Base-by-base conservation (phyloP, 1,284 basidiomycete genomes). In the Agaricales sp. region DNA sequence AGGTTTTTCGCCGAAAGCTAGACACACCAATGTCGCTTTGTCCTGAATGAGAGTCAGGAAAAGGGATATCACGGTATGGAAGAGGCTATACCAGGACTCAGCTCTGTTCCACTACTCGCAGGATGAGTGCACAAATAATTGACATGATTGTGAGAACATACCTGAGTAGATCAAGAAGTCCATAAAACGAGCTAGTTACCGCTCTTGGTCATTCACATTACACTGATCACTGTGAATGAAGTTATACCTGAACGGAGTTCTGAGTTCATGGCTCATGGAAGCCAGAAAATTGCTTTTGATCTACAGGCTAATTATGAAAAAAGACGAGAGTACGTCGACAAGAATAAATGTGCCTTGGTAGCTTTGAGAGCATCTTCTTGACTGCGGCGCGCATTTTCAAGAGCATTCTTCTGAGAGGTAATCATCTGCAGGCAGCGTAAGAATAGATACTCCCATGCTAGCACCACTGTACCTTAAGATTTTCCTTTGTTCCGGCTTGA, bases 261-360 rank as follows among this genome's bases (percentile, higher is more conserved):
- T 68, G 49, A 85, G 63, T 59, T 85, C 82, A 53, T 84, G 82
- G 54, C 78, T 82, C 82, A 85, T 85, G 4, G 80, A 83, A 4
- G 82, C 82, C 52, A 85, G 61, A 57, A 85, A 85, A 55, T 83
- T 83, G 57, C 80, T 82, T 62, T 84, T 84, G 59, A 80, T 82
- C 78, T 82, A 55, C 3, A 46, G 24, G 41, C 43, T 23, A 37
- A 25, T 3, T 30, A 12, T n/a, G 47, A 35, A 12, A n/a, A 21
- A 48, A 13, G 14, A 48, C 14, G 24, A 26, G 50, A 12, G 13
- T 16, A 38, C 20, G 46, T 12, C 25, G 13, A 48, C 18, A 12
- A 46, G 47, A 24, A n/a, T 4, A 45, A 12, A 50, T 59, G n/a
- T 51, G 75, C 80, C 71, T 82, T 82, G 1, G 82, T 82, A 1